These are phyloP conservation scores for Scheffersomyces titani DNA, from an alignment of 1,139 yeast species.

Conservation along the genomic window DNA sequence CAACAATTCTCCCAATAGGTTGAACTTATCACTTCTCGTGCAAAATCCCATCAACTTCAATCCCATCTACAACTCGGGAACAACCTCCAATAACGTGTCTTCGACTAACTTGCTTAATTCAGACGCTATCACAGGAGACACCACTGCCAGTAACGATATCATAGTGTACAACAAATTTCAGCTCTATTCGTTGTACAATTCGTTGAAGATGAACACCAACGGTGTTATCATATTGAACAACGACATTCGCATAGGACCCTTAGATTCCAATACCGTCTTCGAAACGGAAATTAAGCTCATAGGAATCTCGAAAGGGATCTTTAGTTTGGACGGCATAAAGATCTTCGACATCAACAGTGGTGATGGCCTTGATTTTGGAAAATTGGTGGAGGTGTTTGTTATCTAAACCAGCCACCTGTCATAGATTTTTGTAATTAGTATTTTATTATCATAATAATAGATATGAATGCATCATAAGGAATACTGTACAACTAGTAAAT, in stretches of 20 bases:
- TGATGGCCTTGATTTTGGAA: slow-evolving; percentile 72
- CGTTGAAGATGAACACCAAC: slow-evolving; percentile 33
- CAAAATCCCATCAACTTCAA: slow-evolving; percentile 29
- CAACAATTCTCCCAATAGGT: slow-evolving; percentile 51
- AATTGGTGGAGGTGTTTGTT: slow-evolving; percentile 69
- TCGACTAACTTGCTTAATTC: slow-evolving; percentile 17
- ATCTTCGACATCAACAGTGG: slow-evolving; percentile 66
- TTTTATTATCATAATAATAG: too few species aligned
- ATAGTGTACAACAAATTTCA: slow-evolving; percentile 25
- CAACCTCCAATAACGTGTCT: slow-evolving; percentile 13
- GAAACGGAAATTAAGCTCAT: slow-evolving; percentile 64
- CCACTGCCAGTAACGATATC: slow-evolving; percentile 10
- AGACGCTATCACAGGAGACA: slow-evolving; percentile 3
- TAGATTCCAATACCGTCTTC: slow-evolving; percentile 62
- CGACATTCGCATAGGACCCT: slow-evolving; percentile 63
- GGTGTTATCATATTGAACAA: slow-evolving; percentile 65
- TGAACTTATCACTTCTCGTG: slow-evolving; percentile 46
- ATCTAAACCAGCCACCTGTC: slow-evolving; percentile 15
- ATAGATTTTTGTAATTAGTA: too few species aligned
- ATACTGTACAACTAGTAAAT: too few species aligned
- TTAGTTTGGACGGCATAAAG: slow-evolving; percentile 63
- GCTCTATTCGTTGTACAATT: slow-evolving; percentile 34
- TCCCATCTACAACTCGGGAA: slow-evolving; percentile 14
- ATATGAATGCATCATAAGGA: background rate
- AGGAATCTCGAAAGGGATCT: slow-evolving; percentile 67